A percentile compares a stretch with the other conserved stretches of the same genome.
Conservation (phyloP, 352 stramenopile genomes). For the Globisporangium ultimum region DNA sequence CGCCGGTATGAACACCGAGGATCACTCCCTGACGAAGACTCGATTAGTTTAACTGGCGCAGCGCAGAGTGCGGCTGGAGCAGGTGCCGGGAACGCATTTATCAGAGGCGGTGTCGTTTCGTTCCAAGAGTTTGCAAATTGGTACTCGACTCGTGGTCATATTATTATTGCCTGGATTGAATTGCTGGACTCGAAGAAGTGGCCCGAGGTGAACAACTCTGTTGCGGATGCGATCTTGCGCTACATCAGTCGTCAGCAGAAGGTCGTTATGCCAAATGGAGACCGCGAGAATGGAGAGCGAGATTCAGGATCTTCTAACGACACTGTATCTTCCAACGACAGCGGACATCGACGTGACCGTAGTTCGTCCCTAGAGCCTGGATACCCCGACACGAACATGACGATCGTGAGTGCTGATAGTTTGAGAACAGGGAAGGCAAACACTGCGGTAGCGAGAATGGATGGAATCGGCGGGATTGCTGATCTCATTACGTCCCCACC, state of each 20-base stretch:
- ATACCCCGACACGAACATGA: conserved; percentile 33
- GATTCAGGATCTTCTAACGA: conserved; percentile 59
- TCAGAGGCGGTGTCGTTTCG: conserved; percentile 69
- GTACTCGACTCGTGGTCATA: conserved; percentile 81
- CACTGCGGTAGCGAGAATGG: conserved; percentile 42
- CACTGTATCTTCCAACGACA: conserved; percentile 68
- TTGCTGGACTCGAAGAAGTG: conserved; percentile 83
- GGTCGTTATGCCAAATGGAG: conserved; percentile 27
- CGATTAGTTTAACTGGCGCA: conserved; percentile 50
- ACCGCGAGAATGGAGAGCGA: conserved; percentile 24
- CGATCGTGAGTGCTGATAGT: conserved; percentile 33
- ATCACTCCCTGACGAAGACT: conserved; percentile 58
- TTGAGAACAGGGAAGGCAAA: conserved; percentile 33
- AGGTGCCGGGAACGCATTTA: conserved; percentile 67
- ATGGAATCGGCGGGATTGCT: conserved; percentile 52
- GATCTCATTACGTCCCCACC: conserved; percentile 58
- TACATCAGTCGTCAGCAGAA: conserved; percentile 75
- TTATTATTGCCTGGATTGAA: conserved; percentile 86
- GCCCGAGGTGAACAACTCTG: conserved; percentile 54
- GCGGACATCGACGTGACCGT: conserved; percentile 27
- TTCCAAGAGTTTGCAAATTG: conserved; percentile 86
- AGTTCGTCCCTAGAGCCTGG: conserved; percentile 41
- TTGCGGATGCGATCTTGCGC: conserved; percentile 70
- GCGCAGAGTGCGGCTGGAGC: conserved; percentile 46
- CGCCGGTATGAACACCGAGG: conserved; percentile 68